Percentiles rank a stretch among this genome's conserved stretches.
Conservation (phyloP, 2,329 filamentous ascomycete genomes). For the Fusarium tanahbumbuense region DNA sequence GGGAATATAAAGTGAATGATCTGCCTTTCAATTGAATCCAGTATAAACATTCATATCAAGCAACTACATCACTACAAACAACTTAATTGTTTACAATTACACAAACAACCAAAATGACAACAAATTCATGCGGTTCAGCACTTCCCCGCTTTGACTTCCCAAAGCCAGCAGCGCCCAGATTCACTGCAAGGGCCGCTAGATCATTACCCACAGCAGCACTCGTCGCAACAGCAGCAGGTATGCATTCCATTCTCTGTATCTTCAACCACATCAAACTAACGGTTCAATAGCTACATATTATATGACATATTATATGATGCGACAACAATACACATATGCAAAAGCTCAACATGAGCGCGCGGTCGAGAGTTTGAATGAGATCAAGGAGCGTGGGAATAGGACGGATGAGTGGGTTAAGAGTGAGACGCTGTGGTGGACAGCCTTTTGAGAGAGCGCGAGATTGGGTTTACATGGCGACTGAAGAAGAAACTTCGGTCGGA, state of each 20-base stretch:
- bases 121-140: constrained; percentile 1
- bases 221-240: constrained; percentile 10
- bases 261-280: background rate
- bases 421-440: constrained; percentile 3
- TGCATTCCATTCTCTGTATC: rapidly evolving
- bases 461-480: too few species aligned
- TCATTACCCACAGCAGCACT: constrained; percentile 6
- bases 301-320: background rate
- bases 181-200: background rate
- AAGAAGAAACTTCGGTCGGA: background rate
- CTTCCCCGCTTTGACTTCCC: constrained; percentile 10
- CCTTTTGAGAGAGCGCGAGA: too few species aligned
- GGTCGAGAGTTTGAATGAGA: background rate
- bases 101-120: constrained; percentile 1
- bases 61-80: background rate
- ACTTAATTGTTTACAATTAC: background rate
- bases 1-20: background rate
- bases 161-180: background rate
- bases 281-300: background rate
- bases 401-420: background rate
- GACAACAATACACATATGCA: background rate
- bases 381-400: background rate
- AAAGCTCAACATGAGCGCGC: background rate
- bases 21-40: background rate
- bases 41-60: background rate